Evolutionary conservation across 495 filamentous ascomycete genomes (phyloP).

Genomic region (Halenospora varia): DNA sequence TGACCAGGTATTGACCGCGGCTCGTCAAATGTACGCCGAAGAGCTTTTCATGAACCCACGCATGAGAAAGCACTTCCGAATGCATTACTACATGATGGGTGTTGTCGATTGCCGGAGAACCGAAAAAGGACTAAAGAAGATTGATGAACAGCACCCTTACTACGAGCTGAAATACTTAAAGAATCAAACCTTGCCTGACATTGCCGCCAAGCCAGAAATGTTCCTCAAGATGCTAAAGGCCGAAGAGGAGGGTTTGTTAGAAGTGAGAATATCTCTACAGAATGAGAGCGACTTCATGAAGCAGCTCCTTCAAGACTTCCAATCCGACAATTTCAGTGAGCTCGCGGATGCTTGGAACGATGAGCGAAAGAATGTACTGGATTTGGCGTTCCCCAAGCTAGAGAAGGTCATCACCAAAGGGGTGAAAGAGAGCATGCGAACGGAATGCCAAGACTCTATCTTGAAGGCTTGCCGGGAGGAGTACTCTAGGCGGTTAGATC

Average conservation of each 20-base stretch:
- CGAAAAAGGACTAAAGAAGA: slow-evolving; percentile 88
- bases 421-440: slow-evolving; percentile 88
- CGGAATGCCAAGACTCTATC: slow-evolving; percentile 86
- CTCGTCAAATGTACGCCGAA: slow-evolving; percentile 84
- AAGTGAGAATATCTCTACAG: slow-evolving; percentile 73
- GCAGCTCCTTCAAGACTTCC: slow-evolving; percentile 73
- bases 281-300: slow-evolving; percentile 68
- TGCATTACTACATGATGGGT: slow-evolving; percentile 75
- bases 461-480: slow-evolving; percentile 76
- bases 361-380: slow-evolving; percentile 76
- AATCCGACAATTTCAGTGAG: slow-evolving; percentile 91
- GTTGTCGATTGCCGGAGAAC: slow-evolving; percentile 83
- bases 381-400: slow-evolving; percentile 76
- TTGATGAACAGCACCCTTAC: slow-evolving; percentile 92
- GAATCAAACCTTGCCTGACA: slow-evolving; percentile 75
- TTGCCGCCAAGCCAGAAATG: slow-evolving; percentile 78
- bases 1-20: slow-evolving; percentile 68
- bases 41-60: slow-evolving; percentile 84
- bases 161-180: slow-evolving; percentile 97
- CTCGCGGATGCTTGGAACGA: slow-evolving; percentile 93
- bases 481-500: slow-evolving; percentile 84
- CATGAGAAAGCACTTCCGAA: slow-evolving; percentile 82
- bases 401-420: slow-evolving; percentile 78
- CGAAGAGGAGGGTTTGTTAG: slow-evolving; percentile 86
- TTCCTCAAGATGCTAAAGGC: slow-evolving; percentile 96